Percentiles rank a stretch among this genome's conserved stretches.
Evolutionary conservation across 768 basidiomycete genomes (phyloP).

Genomic region (Filobasidium wieringae): DNA sequence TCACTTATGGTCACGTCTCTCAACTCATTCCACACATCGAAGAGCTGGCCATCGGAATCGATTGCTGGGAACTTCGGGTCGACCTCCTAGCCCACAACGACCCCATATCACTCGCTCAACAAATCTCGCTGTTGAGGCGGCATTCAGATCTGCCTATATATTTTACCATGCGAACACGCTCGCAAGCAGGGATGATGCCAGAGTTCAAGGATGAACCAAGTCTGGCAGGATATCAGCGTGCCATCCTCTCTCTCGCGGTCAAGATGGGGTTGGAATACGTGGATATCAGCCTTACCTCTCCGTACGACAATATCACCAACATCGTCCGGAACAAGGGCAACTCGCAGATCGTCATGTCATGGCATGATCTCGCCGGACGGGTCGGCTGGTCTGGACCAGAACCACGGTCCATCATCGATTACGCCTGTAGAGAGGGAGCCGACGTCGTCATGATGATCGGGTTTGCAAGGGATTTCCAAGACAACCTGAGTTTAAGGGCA

Average conservation of each 20-base stretch:
- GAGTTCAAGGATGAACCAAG: slow-evolving; percentile 60
- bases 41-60: slow-evolving; percentile 12
- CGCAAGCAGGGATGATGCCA: slow-evolving; percentile 89
- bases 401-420: slow-evolving; percentile 50
- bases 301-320: slow-evolving; percentile 50
- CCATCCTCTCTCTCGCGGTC: slow-evolving; percentile 42
- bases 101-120: slow-evolving; percentile 37
- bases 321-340: slow-evolving; percentile 54
- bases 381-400: slow-evolving; percentile 71
- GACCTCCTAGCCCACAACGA: slow-evolving; percentile 5
- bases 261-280: slow-evolving; percentile 73
- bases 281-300: slow-evolving; percentile 74
- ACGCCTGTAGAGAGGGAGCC: slow-evolving; percentile 45
- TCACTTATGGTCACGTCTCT: slow-evolving; percentile 13
- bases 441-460: slow-evolving; percentile 90
- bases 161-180: slow-evolving; percentile 74
- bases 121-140: slow-evolving; percentile 66
- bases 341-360: slow-evolving; percentile 78
- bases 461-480: slow-evolving; percentile 59
- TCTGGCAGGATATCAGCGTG: slow-evolving; percentile 62
- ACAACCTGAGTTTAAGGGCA: slow-evolving; percentile 64
- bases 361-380: slow-evolving; percentile 83
- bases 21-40: slow-evolving; percentile 12
- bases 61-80: slow-evolving; percentile 14
- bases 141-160: slow-evolving; percentile 72